Percentiles rank a stretch among this genome's conserved stretches.
These are phyloP conservation scores for Chytriomyces confervae DNA, from an alignment of 192 early-diverging fungal species.

Conservation along the genomic window DNA sequence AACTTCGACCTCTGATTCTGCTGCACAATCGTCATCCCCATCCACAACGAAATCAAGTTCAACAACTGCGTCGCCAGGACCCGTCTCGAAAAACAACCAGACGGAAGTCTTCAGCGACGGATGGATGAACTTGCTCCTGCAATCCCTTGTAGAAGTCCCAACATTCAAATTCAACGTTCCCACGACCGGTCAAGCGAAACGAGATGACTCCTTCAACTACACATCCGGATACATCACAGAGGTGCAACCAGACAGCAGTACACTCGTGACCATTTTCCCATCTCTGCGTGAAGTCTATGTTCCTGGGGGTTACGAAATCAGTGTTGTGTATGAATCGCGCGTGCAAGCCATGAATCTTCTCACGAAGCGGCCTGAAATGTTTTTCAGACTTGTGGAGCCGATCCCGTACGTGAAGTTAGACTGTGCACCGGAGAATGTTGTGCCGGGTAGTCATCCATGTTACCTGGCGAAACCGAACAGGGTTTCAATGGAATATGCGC, in stretches of 20 bases:
- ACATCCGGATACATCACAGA: not conserved
- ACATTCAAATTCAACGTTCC: not conserved
- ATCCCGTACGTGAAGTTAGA: not conserved
- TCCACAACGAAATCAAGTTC: not conserved
- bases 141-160: not conserved
- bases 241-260: not conserved
- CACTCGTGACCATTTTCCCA: not conserved
- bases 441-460: conserved; percentile 2
- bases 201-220: not conserved
- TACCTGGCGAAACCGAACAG: not conserved
- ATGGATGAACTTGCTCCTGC: not conserved
- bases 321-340: conserved; percentile 14
- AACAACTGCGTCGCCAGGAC: not conserved
- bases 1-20: not conserved
- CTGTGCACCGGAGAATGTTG: not conserved
- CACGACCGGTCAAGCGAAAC: not conserved
- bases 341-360: conserved; percentile 1
- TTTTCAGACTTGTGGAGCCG: not conserved
- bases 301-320: conserved; percentile 1
- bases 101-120: not conserved
- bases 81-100: not conserved
- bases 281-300: not conserved
- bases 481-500: not conserved
- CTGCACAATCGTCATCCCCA: not conserved
- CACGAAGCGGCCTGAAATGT: not conserved